Conservation (phyloP, 805 yeast species). For the Candida germanica region DNA sequence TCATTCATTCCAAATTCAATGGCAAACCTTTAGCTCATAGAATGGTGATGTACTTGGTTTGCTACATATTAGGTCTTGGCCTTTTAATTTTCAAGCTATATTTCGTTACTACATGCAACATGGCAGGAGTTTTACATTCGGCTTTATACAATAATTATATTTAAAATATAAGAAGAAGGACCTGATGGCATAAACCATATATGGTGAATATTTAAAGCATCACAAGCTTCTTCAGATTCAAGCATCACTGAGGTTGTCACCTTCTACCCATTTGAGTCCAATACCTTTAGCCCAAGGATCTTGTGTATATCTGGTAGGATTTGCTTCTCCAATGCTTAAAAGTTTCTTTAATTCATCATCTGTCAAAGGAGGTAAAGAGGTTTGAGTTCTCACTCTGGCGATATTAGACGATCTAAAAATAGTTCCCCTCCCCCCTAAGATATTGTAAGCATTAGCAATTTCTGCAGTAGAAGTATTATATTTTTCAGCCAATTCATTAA, state of each 20-base stretch:
- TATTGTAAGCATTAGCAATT: conserved; percentile 58
- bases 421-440: conserved; percentile 56
- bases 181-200: no score
- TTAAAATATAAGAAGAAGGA: no score
- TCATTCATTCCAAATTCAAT: no score
- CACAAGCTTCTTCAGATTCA: no score
- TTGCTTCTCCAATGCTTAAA: conserved; percentile 26
- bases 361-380: conserved; percentile 32
- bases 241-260: conserved; percentile 33
- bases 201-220: no score
- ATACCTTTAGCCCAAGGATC: conserved; percentile 38
- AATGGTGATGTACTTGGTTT: no score
- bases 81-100: no score
- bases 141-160: no score
- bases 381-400: conserved; percentile 51
- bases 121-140: no score
- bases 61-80: no score
- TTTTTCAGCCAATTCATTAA: conserved; percentile 54
- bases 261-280: conserved; percentile 37
- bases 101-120: no score
- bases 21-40: no score
- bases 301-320: conserved; percentile 30
- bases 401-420: conserved; percentile 71
- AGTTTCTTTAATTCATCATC: conserved; percentile 33
- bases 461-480: conserved; percentile 52